These are phyloP conservation scores for Plasmodium gonderi DNA, from an alignment of 169 alveolate species.

Conservation along the genomic window DNA sequence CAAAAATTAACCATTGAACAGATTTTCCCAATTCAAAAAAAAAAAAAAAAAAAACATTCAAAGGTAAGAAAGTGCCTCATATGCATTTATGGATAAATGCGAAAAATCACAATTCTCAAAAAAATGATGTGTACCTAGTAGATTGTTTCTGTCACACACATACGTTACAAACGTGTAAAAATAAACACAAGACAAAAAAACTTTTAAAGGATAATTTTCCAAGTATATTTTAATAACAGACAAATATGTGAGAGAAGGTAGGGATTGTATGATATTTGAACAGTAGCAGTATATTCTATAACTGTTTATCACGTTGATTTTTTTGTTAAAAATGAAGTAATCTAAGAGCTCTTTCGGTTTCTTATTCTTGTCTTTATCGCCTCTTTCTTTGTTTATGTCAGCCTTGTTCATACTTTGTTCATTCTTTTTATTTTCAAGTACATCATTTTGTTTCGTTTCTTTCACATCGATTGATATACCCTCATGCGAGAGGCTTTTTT, in stretches of 20 bases:
- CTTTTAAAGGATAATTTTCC: constrained; percentile 50
- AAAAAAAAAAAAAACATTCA: too few species aligned
- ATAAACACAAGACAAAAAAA: constrained; percentile 53
- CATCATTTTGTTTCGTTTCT: background rate
- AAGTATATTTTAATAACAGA: constrained; percentile 64
- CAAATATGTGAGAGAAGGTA: constrained; percentile 59
- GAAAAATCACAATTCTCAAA: background rate
- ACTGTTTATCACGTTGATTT: constrained; percentile 43
- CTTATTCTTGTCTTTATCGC: background rate
- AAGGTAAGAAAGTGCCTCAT: too few species aligned
- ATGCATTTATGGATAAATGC: background rate
- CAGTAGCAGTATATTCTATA: constrained; percentile 40
- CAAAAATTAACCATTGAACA: too few species aligned
- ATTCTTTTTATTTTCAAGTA: background rate
- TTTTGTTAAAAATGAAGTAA: constrained; percentile 43
- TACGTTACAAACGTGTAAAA: constrained; percentile 62
- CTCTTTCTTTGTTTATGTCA: background rate
- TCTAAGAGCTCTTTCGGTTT: background rate
- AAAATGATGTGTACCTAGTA: background rate
- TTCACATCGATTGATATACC: background rate
- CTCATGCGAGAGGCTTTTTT: background rate
- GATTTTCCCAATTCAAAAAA: too few species aligned
- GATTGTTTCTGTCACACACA: constrained; percentile 41
- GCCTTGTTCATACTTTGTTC: background rate
- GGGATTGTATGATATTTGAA: constrained; percentile 56